Evolutionary conservation across 352 stramenopile species (phyloP).

Genomic region (Hyaloperonospora arabidopsidis): DNA sequence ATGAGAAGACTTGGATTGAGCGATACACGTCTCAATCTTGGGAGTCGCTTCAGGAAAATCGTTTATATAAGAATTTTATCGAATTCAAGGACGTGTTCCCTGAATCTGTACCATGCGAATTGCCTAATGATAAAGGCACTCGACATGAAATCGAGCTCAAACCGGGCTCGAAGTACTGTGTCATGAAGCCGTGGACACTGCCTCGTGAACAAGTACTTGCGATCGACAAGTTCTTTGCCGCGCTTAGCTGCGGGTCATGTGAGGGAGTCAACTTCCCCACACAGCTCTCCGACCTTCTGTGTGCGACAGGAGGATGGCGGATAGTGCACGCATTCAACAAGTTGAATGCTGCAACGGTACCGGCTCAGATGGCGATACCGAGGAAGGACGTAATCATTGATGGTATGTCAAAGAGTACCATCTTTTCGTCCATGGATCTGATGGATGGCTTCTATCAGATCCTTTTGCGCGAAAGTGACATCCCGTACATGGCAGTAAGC

Average conservation of each 20-base stretch:
- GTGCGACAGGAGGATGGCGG: not conserved
- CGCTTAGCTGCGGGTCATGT: not conserved
- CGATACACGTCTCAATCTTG: slow-evolving; percentile 1
- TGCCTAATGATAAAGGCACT: slow-evolving; percentile 1
- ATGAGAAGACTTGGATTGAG: not conserved
- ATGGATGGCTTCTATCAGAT: slow-evolving; percentile 1
- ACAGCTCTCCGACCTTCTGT: not conserved
- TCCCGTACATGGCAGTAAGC: not conserved
- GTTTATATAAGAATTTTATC: not conserved
- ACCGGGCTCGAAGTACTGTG: slow-evolving; percentile 3
- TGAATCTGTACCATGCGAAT: not conserved
- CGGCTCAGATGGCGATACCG: not conserved
- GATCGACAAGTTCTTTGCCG: not conserved
- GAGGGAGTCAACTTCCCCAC: not conserved
- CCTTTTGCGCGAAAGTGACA: not conserved
- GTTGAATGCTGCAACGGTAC: not conserved
- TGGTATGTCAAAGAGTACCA: not conserved
- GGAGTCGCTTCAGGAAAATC: slow-evolving; percentile 5
- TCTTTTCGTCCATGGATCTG: not conserved
- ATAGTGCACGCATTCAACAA: not conserved
- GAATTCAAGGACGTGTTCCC: slow-evolving; percentile 1
- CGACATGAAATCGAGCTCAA: slow-evolving; percentile 3
- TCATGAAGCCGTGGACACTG: not conserved
- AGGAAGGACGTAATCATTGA: not conserved
- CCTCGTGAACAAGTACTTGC: not conserved